Base-by-base conservation (phyloP, 495 filamentous ascomycete genomes). In the Chaetomidium leptoderma region DNA sequence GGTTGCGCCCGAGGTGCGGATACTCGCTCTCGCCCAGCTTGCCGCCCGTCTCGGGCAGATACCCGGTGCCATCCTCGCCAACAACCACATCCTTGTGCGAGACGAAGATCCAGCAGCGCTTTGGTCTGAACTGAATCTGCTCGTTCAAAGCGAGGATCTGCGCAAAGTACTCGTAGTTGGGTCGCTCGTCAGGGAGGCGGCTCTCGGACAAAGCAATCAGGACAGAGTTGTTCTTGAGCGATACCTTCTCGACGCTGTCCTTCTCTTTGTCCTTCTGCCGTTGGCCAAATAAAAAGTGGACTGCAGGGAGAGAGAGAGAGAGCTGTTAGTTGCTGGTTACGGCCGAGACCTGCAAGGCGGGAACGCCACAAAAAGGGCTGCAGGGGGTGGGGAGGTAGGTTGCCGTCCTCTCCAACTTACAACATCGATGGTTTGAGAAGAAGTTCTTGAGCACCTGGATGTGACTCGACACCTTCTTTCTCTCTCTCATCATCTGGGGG, bases 391-490 rank as follows among this genome's bases (percentile, higher is more conserved):
- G 36, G 14, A n/a, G n/a, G n/a, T n/a, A n/a, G 26, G 26, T 16
- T 14, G 35, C 33, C 30, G 21, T 7, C 29, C 9, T 33, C 44
- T 29, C 33, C 24, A 14, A 72, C 65, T 68, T 62, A 70, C 63
- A 67, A 39, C 65, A 68, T 46, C 54, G 39, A 36, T 65, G 46
- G 63, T 75, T 70, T 56, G 82, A 77, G 74, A 57, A 77, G 64
- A 91, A 88, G 13, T 83, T 83, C 74, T 95, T 96, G 43, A 98
- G 73, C n/a, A 97, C 92, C 75, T 98, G 93, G 57, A 97, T 88
- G 70, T 98, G 93, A 63, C 92, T 97, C 0, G 92, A 97, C 9
- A 98, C 89, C 69, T 95, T 89, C 71, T 98, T 98, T 52, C 93
- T 78, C 37, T 69, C 77, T 55, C 91, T 82, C 32, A 68, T 64